A percentile compares a stretch with the other conserved stretches of the same genome.
phyloP scores from a whole-genome alignment of 2,329 filamentous ascomycete genomes.

The Stagonosporopsis vannaccii region DNA sequence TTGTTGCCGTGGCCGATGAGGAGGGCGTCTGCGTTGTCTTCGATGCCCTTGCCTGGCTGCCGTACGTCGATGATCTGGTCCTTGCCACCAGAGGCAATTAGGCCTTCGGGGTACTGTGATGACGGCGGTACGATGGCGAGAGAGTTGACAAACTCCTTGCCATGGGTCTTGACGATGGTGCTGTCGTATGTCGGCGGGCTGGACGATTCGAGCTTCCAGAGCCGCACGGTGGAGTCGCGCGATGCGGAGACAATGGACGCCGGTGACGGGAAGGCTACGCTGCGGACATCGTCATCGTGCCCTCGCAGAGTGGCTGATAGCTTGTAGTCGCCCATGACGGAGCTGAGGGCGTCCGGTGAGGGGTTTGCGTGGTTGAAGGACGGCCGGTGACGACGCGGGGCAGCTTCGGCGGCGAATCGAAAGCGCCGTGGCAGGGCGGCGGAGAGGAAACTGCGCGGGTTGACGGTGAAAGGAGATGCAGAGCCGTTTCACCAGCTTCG shows the following conservation, averaged over 20 bases:
- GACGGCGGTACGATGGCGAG: conserved; percentile 78
- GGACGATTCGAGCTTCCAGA: conserved; percentile 76
- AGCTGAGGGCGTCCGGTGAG: neutral
- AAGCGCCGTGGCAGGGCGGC: conserved; percentile 17
- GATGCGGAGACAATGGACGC: conserved; percentile 83
- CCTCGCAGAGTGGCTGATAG: conserved; percentile 88
- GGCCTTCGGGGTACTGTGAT: conserved; percentile 73
- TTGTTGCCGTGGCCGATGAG: conserved; percentile 88
- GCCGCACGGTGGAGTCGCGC: conserved; percentile 85
- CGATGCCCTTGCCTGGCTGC: conserved; percentile 69
- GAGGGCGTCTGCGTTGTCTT: conserved; percentile 83
- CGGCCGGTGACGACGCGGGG: conserved; percentile 28
- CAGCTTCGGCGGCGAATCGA: conserved; percentile 23
- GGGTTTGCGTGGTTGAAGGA: conserved; percentile 19
- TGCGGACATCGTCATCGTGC: conserved; percentile 94
- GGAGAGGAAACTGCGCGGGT: conserved; percentile 18
- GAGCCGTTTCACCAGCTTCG: conserved; percentile 11
- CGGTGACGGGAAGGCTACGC: conserved; percentile 77
- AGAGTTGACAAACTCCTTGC: conserved; percentile 86
- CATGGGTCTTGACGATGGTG: conserved; percentile 76
- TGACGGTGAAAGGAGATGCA: conserved; percentile 12
- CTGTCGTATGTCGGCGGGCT: conserved; percentile 76
- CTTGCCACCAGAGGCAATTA: conserved; percentile 86
- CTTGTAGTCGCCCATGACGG: conserved; percentile 81
- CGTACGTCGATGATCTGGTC: conserved; percentile 93